Base-by-base conservation (phyloP, 768 basidiomycete genomes). In the Lentinula detonsa region DNA sequence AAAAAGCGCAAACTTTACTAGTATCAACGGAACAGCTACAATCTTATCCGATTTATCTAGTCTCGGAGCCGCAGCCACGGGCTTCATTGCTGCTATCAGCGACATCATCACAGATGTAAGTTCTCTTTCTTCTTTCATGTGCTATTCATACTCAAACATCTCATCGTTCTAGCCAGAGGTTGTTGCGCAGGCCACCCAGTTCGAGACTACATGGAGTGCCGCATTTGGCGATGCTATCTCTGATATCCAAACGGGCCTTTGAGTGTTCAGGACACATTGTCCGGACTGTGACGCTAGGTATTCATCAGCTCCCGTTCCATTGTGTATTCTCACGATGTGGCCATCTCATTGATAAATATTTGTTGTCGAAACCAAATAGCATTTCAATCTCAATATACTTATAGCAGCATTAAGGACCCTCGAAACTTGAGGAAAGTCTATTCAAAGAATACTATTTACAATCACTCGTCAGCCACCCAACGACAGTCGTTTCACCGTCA, bases 51-150 rank as follows among this genome's bases (percentile, higher is more conserved):
- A 54, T 54, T 9, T 54, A 21, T 10, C 18, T 39, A 37, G 33
- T 40, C 53, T 54, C 53, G 53, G 33, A 37, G 53, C 53, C 13
- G 53, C 53, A 21, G 53, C 53, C 4, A 54, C 53, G 13, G 53
- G 53, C 9, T 54, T 54, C 16, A 54, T 54, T 33, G 53, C 34
- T 37, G 53, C 53, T n/a, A 54, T 54, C 11, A 34, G 34, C 18
- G 35, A 35, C 5, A 54, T 54, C 53, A 54, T 54, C 37, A 54
- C 53, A 11, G 53, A 54, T 54, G 53, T 54, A 40, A 54, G 53
- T 18, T 16, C 28, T 15, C 13, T 33, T 52, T 15, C 28, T 5
- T 35, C 28, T 5, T 35, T 39, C 18, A 34, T 37, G 15, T 6
- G 11, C 8, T 50, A 28, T 15, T 28, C 6, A 18, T n/a, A 6